These are phyloP conservation scores for Pythium phragmitis DNA, from an alignment of 352 stramenopile species.

Conservation along the genomic window DNA sequence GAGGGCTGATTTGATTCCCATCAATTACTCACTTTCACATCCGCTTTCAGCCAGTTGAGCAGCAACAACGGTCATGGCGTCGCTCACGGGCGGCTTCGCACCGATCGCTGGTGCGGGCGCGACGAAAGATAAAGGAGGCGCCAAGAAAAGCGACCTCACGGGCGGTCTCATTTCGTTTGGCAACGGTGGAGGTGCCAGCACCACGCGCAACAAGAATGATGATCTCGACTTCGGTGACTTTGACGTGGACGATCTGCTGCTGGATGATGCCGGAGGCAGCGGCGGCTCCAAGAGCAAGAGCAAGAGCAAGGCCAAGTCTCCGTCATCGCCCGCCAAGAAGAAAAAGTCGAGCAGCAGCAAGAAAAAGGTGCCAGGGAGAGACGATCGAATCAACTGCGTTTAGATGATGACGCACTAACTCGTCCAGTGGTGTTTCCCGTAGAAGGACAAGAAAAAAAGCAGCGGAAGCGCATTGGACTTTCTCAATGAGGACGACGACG, in stretches of 20 bases:
- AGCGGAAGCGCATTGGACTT: constrained; percentile 22
- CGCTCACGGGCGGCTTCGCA: constrained; percentile 42
- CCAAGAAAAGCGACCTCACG: constrained; percentile 45
- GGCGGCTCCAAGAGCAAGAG: constrained; percentile 27
- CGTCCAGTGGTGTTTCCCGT: background rate
- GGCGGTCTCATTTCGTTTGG: constrained; percentile 61
- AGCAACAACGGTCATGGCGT: constrained; percentile 16
- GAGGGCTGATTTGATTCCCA: background rate
- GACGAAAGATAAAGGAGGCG: constrained; percentile 23
- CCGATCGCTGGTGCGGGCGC: constrained; percentile 43
- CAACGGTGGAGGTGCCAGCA: constrained; percentile 3
- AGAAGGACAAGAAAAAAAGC: constrained; percentile 46
- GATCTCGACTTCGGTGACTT: constrained; percentile 57
- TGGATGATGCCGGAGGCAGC: constrained; percentile 28
- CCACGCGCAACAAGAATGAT: constrained; percentile 18
- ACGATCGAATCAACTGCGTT: background rate
- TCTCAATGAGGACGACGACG: constrained; percentile 28
- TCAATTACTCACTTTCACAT: background rate
- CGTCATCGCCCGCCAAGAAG: constrained; percentile 23
- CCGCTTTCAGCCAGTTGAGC: background rate
- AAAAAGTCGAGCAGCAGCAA: constrained; percentile 31
- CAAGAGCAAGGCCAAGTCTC: constrained; percentile 37
- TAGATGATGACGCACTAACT: background rate
- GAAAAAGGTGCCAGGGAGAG: constrained; percentile 13
- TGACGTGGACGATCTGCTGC: constrained; percentile 55